Evolutionary conservation across 169 alveolate species (phyloP), one percentile per base, ranked within the genome.

Genomic region (Plasmodium cynomolgi): DNA sequence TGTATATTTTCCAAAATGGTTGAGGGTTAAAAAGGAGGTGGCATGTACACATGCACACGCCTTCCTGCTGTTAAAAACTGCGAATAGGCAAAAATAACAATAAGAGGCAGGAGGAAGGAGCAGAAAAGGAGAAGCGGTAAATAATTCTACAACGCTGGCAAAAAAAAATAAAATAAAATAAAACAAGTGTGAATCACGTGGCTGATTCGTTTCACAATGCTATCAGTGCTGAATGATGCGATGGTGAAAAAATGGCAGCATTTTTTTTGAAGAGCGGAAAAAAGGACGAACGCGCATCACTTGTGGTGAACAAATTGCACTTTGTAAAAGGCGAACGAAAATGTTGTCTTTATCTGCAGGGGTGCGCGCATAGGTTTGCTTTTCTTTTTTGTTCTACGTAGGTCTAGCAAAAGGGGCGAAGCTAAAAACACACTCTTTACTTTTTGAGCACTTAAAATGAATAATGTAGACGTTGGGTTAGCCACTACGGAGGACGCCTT

Each of bases 21-120:
- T 31, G 11, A 34, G 50, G 50, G 23, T 74, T 74, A 74, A 74
- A 20, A 74, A 73, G 17, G 34, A 74, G 58, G 29, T 44, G 85
- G 37, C 23, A 80, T 39, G 73, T 17, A 31, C 39, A 74, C 29
- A 44, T 44, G 17, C 20, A 39, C 37, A 20, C 20, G 34, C 56
- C 20, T 80, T 80, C 56, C n/a, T 80, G 34, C 68, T 80, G 56
- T 80, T 80, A 39, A 6, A 80, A 47, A 37, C 20, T 80, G 68
- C 11, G 31, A 80, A 23, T 80, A 37, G 20, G 72, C 58, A 80
- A 39, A 80, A 41, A 3, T 80, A 80, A 34, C 41, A 80, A 80
- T 62, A 62, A 62, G 3, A 1, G 75, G 75, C 7, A 62, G 33
- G 13, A 62, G 75, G 33, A 62, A 62, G 33, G 33, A 8, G 15